Base-by-base conservation (phyloP, 331 rosid species). In the Quercus phellos region DNA sequence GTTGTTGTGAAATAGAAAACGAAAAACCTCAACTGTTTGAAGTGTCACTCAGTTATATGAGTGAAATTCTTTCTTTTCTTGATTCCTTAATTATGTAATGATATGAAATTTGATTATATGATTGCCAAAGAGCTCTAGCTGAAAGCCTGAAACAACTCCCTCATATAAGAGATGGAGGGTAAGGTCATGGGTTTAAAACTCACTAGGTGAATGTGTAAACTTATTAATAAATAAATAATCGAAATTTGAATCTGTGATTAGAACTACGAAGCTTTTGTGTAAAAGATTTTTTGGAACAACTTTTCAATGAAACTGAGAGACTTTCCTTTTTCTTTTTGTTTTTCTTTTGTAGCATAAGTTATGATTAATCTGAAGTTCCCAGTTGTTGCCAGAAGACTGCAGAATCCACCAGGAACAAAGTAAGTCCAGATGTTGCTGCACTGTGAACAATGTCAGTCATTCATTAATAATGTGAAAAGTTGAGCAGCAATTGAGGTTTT, bases 401-500 rank as follows among this genome's bases (percentile, higher is more conserved):
- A 24, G 22, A 51, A 77, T 42, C 38, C n/a, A 18, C 29, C 29
- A 42, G 53, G 53, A 9, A 13, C 21, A 51, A 66, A 32, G 50
- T 66, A 2, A 61, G 19, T 24, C 24, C 14, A 14, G 51, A 73
- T 19, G 11, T 19, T 68, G 56, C 19, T 16, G 55, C 72, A 4
- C 6, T 27, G 43, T 14, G 61, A 11, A 21, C 56, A 46, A 12
- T 46, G 12, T 63, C 51, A 4, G 35, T 38, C 34, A 35, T 74
- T 34, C 12, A 59, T 69, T 8, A 43, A 24, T 59, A 30, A 26
- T 14, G 69, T 32, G 51, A 61, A n/a, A 53, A 53, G 5, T 66
- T 72, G 26, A 53, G 81, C 22, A 72, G 76, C 55, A 66, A 81
- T 73, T 67, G 77, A 80, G 81, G 77, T 59, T 11, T 74, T 77